Percentiles rank a stretch among this genome's conserved stretches.
phyloP scores from a whole-genome alignment of 352 stramenopile genomes.

The Pythium apleroticum region DNA sequence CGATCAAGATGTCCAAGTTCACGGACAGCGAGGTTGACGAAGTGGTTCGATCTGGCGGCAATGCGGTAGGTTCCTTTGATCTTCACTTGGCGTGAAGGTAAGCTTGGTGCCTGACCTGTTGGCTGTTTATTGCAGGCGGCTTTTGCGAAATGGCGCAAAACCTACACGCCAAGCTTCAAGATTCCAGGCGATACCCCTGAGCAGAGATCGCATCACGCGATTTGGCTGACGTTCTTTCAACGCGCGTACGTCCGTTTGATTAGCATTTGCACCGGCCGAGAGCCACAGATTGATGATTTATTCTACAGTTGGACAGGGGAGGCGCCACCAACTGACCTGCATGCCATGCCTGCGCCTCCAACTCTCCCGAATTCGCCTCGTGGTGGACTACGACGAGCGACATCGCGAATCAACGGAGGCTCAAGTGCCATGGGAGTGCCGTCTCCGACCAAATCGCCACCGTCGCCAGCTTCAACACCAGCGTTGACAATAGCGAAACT shows the following conservation, averaged over 20 bases:
- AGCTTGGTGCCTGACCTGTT: not conserved
- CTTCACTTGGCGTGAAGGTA: not conserved
- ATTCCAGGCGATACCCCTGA: constrained; percentile 1
- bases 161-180: not conserved
- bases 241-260: not conserved
- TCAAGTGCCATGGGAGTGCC: not conserved
- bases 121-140: not conserved
- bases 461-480: not conserved
- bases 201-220: not conserved
- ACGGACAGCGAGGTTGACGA: constrained; percentile 3
- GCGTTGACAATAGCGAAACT: not conserved
- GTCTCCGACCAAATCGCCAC: not conserved
- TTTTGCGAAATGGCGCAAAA: constrained; percentile 1
- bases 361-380: not conserved
- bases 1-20: constrained; percentile 13
- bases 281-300: not conserved
- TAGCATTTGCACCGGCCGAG: not conserved
- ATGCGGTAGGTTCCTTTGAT: not conserved
- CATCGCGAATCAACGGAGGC: not conserved
- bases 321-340: not conserved
- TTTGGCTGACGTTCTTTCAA: constrained; percentile 9
- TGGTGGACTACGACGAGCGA: not conserved
- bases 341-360: not conserved
- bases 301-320: constrained; percentile 5
- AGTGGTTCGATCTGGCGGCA: constrained; percentile 4